phyloP scores from a whole-genome alignment of 2,329 filamentous ascomycete genomes.

The Lomentospora prolificans region DNA sequence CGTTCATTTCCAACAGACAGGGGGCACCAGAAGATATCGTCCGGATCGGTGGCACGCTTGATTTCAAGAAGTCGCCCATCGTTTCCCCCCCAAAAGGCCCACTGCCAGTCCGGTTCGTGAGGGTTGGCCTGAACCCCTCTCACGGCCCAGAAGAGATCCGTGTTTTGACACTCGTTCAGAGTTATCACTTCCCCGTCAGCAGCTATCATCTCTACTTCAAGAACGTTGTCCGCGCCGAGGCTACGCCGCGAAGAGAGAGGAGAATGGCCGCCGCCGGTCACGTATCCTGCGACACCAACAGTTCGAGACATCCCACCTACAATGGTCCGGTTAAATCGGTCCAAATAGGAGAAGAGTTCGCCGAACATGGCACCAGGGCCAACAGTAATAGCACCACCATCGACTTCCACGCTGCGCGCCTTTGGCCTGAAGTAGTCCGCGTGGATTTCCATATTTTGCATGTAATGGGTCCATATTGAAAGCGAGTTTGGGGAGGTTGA shows the following conservation, averaged over 20 bases:
- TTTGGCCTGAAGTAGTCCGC: constrained; percentile 9
- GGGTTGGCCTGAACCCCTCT: constrained; percentile 32
- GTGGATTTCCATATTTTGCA: constrained; percentile 15
- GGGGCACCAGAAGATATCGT: constrained; percentile 37
- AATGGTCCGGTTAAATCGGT: constrained; percentile 23
- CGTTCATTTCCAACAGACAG: constrained; percentile 36
- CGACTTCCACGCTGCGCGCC: constrained; percentile 25
- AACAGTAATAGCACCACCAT: constrained; percentile 32
- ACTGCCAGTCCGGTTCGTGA: constrained; percentile 26
- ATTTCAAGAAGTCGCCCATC: constrained; percentile 33
- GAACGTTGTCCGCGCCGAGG: constrained; percentile 43
- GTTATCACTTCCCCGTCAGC: constrained; percentile 32
- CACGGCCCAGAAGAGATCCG: constrained; percentile 49
- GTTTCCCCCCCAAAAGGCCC: constrained; percentile 33
- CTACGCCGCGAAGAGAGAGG: constrained; percentile 38
- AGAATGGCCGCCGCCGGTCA: constrained; percentile 45
- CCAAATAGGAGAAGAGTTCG: background rate
- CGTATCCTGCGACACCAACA: constrained; percentile 45
- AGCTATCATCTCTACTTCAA: constrained; percentile 42
- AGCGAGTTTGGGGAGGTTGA: constrained; percentile 17
- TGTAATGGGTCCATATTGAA: constrained; percentile 18
- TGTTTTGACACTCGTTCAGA: constrained; percentile 35
- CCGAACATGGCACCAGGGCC: background rate
- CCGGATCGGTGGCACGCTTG: constrained; percentile 35
- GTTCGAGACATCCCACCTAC: constrained; percentile 38